These are phyloP conservation scores for Ascomycota sp. DNA, from an alignment of 2,329 filamentous ascomycete species.

Conservation along the genomic window DNA sequence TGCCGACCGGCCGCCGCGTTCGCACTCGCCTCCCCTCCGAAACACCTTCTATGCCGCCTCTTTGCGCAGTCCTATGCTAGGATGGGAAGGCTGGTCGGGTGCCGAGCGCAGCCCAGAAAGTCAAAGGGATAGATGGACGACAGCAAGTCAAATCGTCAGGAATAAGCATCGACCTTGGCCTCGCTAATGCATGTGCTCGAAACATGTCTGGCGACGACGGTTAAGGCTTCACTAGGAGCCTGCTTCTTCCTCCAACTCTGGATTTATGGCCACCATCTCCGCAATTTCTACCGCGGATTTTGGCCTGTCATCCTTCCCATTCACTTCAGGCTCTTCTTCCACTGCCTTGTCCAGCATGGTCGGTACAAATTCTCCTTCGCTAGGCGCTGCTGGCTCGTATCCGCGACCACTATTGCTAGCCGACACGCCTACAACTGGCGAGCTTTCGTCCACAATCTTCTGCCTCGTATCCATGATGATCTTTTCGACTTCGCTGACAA, in stretches of 20 bases:
- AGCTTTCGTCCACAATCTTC: slow-evolving; percentile 34
- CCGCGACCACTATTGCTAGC: slow-evolving; percentile 39
- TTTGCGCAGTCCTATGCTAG: no score
- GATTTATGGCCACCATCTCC: slow-evolving; percentile 6
- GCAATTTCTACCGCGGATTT: slow-evolving; percentile 4
- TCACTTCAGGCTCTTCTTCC: slow-evolving; percentile 25
- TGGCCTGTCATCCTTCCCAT: slow-evolving; percentile 14
- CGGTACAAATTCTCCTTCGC: slow-evolving; percentile 26
- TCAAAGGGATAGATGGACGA: no score
- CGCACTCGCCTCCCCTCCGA: no score
- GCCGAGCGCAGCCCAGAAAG: no score
- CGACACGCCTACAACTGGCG: slow-evolving; percentile 34
- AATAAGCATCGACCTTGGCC: background rate
- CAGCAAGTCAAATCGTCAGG: background rate
- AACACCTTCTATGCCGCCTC: no score
- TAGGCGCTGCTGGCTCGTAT: slow-evolving; percentile 21
- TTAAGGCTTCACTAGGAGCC: background rate
- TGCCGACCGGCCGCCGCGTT: no score
- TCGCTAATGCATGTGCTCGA: background rate
- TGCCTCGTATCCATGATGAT: slow-evolving; percentile 37
- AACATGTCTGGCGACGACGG: background rate
- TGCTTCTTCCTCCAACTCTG: background rate
- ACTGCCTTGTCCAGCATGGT: slow-evolving; percentile 29
- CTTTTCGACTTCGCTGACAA: slow-evolving; percentile 38
- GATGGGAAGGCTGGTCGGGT: no score